Evolutionary conservation across 176 grass and related monocot genomes (phyloP), one percentile per base, ranked within the genome.

Genomic region (Oryza coarctata): DNA sequence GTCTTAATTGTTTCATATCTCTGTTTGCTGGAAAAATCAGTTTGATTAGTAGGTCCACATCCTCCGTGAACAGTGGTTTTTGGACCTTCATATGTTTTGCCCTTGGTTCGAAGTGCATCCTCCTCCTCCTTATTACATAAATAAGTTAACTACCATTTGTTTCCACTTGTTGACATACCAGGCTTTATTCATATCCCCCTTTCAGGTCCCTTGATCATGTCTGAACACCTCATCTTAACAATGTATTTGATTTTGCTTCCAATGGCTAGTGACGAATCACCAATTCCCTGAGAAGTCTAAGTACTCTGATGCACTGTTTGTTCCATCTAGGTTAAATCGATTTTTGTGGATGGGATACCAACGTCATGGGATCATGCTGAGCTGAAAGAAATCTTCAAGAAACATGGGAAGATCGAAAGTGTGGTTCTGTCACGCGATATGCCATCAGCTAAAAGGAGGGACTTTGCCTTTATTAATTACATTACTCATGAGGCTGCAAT

Each of bases 381-480:
- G 71, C 25, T 90, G 75, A 88, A 74, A 65, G 72, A 90, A 44
- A 82, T 86, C 45, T 95, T 95, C 76, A 82, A 88, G 41, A 92
- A 84, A 38, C 90, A 90, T 74, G 93, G 90, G 68, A 68, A 84
- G 39, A 82, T 95, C 0, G 85, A 92, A 61, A 61, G 78, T 38
- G 57, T 92, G 66, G 83, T 86, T 68, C 90, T 90, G 38, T 73
- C 93, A 57, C 72, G 87, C 18, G 80, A 92, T 88, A 75, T 90
- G 41, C 76, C 29, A 4, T 75, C 82, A 76, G 64, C 90, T 70
- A 79, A 90, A 81, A 90, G 90, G 73, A 92, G 71, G 70, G 90
- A 86, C 35, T 86, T 86, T 92, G 87, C 87, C 44, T 95, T 90
- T 74, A 84, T 90, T 81, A 71, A 95, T 76, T 95, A 84, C 75